Conservation (phyloP, 2,329 filamentous ascomycete genomes). For the Penicillium corylophilum region DNA sequence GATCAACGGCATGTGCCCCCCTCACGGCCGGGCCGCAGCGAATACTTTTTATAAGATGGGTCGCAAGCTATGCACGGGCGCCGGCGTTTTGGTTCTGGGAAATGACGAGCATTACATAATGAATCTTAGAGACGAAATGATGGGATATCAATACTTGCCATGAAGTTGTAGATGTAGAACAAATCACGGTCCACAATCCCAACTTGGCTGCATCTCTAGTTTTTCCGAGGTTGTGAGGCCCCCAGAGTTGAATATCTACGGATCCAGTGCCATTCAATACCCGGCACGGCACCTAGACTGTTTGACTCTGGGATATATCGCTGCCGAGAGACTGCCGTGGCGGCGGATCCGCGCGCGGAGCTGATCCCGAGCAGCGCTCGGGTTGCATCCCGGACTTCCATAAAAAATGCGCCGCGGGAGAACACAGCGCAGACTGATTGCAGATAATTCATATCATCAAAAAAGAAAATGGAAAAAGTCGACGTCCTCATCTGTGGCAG, state of each 20-base stretch:
- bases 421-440: background rate
- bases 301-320: background rate
- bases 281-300: background rate
- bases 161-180: background rate
- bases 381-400: conserved; percentile 16
- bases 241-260: too few relatives aligned
- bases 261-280: too few relatives aligned
- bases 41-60: conserved; percentile 48
- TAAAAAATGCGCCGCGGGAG: conserved; percentile 6
- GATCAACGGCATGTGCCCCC: conserved; percentile 48
- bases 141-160: conserved; percentile 23
- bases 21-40: conserved; percentile 47
- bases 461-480: conserved; percentile 26
- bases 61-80: conserved; percentile 32
- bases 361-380: conserved; percentile 10
- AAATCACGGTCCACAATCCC: background rate
- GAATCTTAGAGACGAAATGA: conserved; percentile 36
- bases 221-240: background rate
- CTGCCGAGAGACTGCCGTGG: background rate
- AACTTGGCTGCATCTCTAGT: background rate
- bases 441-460: background rate
- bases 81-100: conserved; percentile 31
- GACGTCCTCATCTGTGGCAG: conserved; percentile 63
- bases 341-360: conserved; percentile 5
- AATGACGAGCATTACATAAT: conserved; percentile 36